Base-by-base conservation (phyloP, 2,329 filamentous ascomycete species). In the Hymenotorrendiella dingleyae region DNA sequence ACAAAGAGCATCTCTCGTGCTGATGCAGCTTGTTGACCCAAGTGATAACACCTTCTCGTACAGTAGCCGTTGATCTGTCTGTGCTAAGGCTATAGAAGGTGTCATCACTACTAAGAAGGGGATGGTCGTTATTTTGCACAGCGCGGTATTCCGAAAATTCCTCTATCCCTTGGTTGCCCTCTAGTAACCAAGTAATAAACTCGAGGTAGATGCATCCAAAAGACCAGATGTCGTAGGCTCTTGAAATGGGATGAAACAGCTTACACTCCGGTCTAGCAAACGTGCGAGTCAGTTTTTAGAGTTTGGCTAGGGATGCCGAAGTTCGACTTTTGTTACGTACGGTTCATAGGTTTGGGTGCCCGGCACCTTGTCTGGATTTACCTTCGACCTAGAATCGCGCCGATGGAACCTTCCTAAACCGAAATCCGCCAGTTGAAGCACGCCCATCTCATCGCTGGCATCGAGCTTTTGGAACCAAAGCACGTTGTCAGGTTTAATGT, bases 211-310 rank as follows among this genome's bases (percentile, higher is more conserved):
- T 45, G 30, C 64, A 67, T 0, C 62, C 64, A 4, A 67, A 50
- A 21, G 56, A 61, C 54, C 61, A 65, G 0, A 65, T 60, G 30
- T 69, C 65, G 17, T 63, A 64, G 1, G 46, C 48, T 4, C 64
- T 59, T 14, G 60, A 66, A 2, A 67, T 59, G 4, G 49, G 51
- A 4, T 37, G 34, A 0, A 38, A n/a, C 0, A 64, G 14, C 4
- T 60, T 57, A 21, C 59, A 58, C 17, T 69, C 67, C 4, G 67
- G 67, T 0, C n/a, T n/a, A n/a, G n/a, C n/a, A n/a, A n/a, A n/a
- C n/a, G n/a, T n/a, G n/a, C n/a, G n/a, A n/a, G n/a, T n/a, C n/a
- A n/a, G n/a, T n/a, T n/a, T n/a, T n/a, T n/a, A n/a, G n/a, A n/a
- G n/a, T n/a, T n/a, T n/a, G n/a, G n/a, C n/a, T n/a, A n/a, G n/a